phyloP scores from a whole-genome alignment of 1,284 basidiomycete species.

The Ceratobasidium sp. region DNA sequence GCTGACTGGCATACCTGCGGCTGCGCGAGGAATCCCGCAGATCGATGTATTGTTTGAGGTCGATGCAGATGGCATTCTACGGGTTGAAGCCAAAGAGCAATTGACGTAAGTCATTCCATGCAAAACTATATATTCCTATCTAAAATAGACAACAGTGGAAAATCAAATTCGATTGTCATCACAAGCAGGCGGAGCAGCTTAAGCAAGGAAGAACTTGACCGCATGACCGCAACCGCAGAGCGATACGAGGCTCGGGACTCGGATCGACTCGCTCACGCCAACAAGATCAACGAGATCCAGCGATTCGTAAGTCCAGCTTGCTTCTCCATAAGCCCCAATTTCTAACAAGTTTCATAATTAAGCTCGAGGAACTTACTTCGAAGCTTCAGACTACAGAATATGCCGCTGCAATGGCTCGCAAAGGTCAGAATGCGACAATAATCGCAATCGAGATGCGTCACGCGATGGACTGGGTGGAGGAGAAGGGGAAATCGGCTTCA shows the following conservation, averaged over 20 bases:
- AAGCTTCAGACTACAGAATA: conserved; percentile 91
- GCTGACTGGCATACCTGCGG: conserved; percentile 95
- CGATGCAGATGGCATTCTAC: conserved; percentile 93
- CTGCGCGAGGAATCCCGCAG: conserved; percentile 96
- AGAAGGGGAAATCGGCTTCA: conserved; percentile 79
- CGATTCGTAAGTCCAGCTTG: conserved; percentile 66
- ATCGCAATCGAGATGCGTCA: conserved; percentile 80
- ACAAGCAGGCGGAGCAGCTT: conserved; percentile 90
- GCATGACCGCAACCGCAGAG: conserved; percentile 92
- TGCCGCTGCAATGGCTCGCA: conserved; percentile 90
- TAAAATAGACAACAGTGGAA: conserved; percentile 69
- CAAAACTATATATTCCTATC: background rate
- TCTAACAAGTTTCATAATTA: conserved; percentile 51
- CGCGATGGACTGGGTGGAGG: conserved; percentile 91
- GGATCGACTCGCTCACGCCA: conserved; percentile 88
- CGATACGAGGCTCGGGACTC: conserved; percentile 90
- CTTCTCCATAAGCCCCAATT: background rate
- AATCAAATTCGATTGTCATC: conserved; percentile 90
- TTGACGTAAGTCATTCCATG: background rate
- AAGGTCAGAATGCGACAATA: conserved; percentile 91
- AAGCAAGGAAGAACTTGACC: conserved; percentile 88
- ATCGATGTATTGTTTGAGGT: conserved; percentile 97
- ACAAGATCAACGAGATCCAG: conserved; percentile 84
- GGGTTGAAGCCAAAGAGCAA: background rate
- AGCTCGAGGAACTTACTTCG: conserved; percentile 80